Conservation (phyloP, 139 green algal species). For the Diplosphaera chodatii region DNA sequence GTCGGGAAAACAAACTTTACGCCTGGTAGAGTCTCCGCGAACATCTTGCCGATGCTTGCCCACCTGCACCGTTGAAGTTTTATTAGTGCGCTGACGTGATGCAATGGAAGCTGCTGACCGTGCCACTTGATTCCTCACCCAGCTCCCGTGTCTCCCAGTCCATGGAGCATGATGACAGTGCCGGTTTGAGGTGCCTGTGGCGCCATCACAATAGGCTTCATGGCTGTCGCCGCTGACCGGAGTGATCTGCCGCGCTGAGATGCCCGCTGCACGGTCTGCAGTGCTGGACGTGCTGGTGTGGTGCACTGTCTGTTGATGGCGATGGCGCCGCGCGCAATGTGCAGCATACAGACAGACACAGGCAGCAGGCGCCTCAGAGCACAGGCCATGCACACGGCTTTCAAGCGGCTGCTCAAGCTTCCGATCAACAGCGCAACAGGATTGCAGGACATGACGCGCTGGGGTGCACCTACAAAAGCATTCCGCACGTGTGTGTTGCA, state of each 20-base stretch:
- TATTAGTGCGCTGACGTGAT: no score
- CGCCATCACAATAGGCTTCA: neutral
- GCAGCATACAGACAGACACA: neutral
- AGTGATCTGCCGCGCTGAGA: neutral
- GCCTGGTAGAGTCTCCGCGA: neutral
- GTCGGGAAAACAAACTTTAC: neutral
- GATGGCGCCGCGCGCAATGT: neutral
- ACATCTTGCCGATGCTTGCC: neutral
- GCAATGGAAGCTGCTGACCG: no score
- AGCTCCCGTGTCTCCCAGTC: neutral
- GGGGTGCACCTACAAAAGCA: no score
- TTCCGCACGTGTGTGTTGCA: no score
- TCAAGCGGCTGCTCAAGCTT: no score
- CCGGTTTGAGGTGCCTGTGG: neutral
- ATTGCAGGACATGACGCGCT: no score
- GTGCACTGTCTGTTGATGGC: neutral
- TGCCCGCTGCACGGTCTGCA: no score
- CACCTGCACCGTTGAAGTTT: neutral
- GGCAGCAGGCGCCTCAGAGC: no score
- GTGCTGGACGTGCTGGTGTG: neutral
- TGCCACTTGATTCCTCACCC: no score
- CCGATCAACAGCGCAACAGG: no score
- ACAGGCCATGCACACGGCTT: neutral
- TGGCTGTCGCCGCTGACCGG: no score
- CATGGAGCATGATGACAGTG: neutral